Evolutionary conservation across 2,329 filamentous ascomycete species (phyloP), one percentile per base, ranked within the genome.

Genomic region (Xylariales sp.): DNA sequence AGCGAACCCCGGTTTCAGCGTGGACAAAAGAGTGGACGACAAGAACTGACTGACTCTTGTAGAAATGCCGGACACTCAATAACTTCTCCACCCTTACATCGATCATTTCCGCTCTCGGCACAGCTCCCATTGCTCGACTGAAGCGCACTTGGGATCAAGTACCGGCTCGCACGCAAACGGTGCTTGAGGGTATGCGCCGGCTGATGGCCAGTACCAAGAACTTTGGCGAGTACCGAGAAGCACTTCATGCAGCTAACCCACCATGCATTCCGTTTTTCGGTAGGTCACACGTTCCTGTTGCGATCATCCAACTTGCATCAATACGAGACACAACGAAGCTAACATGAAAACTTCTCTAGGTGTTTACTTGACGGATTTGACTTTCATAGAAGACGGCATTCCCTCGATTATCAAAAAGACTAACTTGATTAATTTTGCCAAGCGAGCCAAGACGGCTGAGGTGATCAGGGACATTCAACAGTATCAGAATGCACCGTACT

Each of bases 231-330:
- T 98, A 98, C 62, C 81, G 93, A 59, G 93, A 97, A 59, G 83
- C 88, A 19, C 70, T 98, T 39, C 91, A 96, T 68, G 83, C 84
- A 39, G 89, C 91, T 18, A 95, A 95, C 52, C 93, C 93, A 14
- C 93, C 93, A 11, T 98, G 93, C 61, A 97, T 97, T 59, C 93
- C 93, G 5, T 98, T 98, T 66, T 95, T 98, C 56, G 93, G 91
- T 90, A 78, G 46, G 75, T 57, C 19, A 16, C 8, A 29, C 28
- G 27, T 17, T 27, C 5, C 8, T 19, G 14, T 17, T 31, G 11
- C 23, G 13, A 8, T 15, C 6, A 16, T 32, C 5, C 29, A 8
- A 16, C 30, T 23, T 18, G 8, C n/a, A 43, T 38, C 14, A 19
- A 7, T 6, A 4, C 24, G 11, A 10, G 12, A n/a, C n/a, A 15